Evolutionary conservation across 148 eudicot genomes (phyloP), one percentile per base, ranked within the genome.

Genomic region (Salicornia ramosissima): DNA sequence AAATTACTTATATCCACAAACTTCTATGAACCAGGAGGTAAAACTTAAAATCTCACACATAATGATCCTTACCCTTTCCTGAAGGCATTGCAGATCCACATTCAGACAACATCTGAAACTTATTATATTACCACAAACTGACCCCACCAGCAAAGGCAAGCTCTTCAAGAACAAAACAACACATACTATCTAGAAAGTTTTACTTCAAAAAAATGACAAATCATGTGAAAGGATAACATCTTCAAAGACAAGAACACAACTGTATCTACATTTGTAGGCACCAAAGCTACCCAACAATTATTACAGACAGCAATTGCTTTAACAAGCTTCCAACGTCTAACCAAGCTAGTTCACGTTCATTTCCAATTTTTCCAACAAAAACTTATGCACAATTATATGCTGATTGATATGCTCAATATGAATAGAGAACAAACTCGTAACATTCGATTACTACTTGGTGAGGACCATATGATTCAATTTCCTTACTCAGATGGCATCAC

Each of bases 41-140:
- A 62, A 62, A 39, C 65, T 36, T 21, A 39, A 3, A 62, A 62
- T 16, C 65, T 62, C 29, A 33, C 14, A 60, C 14, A n/a, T n/a
- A n/a, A n/a, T 33, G 3, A 60, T 60, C 64, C 25, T 18, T 33
- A 7, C 34, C 13, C 25, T 19, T 33, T n/a, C 64, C 42, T 60
- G n/a, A 43, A 50, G 43, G 25, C 8, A 31, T 66, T 31, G 42
- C 42, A n/a, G 24, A 10, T 51, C 43, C 30, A 30, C 29, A 52
- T 51, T 16, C 12, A 11, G 18, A 13, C 18, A 52, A 42, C 42
- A 52, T 34, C 46, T 51, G 10, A 67, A 22, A 4, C 11, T 31
- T 12, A 2, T 18, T 10, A 11, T 28, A 26, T 12, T 29, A 55
- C 55, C 47, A 42, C 28, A 25, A 13, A 12, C 9, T 42, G 30